Evolutionary conservation across 2,329 filamentous ascomycete species (phyloP).

Genomic region (Rhinocladiella similis): DNA sequence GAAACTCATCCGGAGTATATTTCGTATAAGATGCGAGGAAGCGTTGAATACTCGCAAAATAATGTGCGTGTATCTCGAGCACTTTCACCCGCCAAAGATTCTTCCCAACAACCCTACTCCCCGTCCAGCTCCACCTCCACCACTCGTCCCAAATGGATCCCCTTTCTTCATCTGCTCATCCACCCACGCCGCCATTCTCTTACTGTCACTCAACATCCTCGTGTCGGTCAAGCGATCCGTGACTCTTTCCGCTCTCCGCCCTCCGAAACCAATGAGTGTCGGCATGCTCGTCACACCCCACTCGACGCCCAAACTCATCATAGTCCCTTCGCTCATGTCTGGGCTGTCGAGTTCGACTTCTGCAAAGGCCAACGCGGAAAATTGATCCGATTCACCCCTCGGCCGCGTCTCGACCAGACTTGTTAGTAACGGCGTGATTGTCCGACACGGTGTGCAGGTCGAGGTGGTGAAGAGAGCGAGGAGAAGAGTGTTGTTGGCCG

Average conservation of each 20-base stretch:
- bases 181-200: conserved; percentile 24
- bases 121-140: conserved; percentile 7
- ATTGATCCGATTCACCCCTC: conserved; percentile 18
- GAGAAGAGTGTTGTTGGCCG: conserved; percentile 27
- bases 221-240: conserved; percentile 28
- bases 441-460: conserved; percentile 27
- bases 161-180: conserved; percentile 29
- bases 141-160: conserved; percentile 20
- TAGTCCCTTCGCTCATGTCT: conserved; percentile 33
- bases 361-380: conserved; percentile 25
- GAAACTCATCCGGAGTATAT: no score
- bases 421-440: conserved; percentile 27
- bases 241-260: conserved; percentile 27
- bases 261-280: conserved; percentile 29
- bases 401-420: conserved; percentile 23
- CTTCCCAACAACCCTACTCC: conserved; percentile 13
- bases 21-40: no score
- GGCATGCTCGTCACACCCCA: conserved; percentile 30
- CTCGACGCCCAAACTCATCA: conserved; percentile 28
- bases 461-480: conserved; percentile 28
- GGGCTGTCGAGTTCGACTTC: conserved; percentile 29
- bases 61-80: no score
- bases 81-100: conserved; percentile 20
- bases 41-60: no score
- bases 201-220: conserved; percentile 23